Evolutionary conservation across 2,329 filamentous ascomycete genomes (phyloP).

Genomic region (Colletotrichum scovillei): DNA sequence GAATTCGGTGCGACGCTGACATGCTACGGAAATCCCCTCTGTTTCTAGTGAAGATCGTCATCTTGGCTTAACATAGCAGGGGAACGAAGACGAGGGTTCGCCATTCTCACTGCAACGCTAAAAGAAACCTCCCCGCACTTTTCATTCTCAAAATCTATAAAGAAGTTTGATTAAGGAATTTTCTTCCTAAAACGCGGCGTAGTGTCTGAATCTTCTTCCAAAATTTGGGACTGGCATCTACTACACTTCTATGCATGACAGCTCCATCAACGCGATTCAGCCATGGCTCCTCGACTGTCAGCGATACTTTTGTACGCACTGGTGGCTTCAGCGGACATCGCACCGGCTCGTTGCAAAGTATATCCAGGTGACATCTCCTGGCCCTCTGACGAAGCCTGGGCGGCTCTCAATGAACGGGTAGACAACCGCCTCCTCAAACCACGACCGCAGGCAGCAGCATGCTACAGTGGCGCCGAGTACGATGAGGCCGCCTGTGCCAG

Average conservation of each 20-base stretch:
- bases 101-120: neutral
- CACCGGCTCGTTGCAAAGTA: neutral
- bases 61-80: neutral
- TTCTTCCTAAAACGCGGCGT: neutral
- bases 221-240: neutral
- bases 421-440: slow-evolving; percentile 19
- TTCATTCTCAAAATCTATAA: neutral
- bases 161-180: neutral
- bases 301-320: neutral
- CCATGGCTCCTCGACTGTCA: neutral
- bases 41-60: slow-evolving; percentile 7
- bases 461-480: slow-evolving; percentile 16
- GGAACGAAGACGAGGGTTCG: neutral
- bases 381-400: slow-evolving; percentile 7
- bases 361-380: slow-evolving; percentile 17
- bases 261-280: neutral
- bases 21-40: neutral
- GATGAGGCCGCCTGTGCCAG: neutral
- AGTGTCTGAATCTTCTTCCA: neutral
- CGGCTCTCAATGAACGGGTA: neutral
- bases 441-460: slow-evolving; percentile 12
- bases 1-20: neutral
- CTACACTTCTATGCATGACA: neutral
- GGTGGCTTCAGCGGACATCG: neutral
- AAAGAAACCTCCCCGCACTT: neutral